Evolutionary conservation across 2,329 filamentous ascomycete species (phyloP).

Genomic region (Lasiodiplodia hormozganensis): DNA sequence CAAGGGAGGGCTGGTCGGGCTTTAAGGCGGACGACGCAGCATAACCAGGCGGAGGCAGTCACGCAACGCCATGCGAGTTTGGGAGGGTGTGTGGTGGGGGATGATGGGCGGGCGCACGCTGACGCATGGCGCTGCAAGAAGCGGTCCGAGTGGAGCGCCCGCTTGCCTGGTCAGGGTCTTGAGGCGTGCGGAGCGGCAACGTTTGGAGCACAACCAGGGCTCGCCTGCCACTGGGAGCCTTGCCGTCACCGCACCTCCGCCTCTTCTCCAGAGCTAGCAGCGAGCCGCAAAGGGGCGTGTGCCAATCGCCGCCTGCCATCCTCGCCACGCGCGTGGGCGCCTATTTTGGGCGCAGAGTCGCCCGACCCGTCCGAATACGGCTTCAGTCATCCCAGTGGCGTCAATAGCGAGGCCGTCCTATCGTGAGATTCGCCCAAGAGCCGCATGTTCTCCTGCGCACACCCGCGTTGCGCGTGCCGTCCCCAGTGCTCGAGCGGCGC

Average conservation of each 20-base stretch:
- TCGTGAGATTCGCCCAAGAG: conserved; percentile 26
- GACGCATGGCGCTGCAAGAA: conserved; percentile 20
- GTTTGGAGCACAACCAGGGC: conserved; percentile 6
- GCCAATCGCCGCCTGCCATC: conserved; percentile 18
- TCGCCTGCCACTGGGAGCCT: conserved; percentile 15
- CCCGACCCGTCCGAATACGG: conserved; percentile 7
- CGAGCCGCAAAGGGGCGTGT: conserved; percentile 28
- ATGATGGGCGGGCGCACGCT: conserved; percentile 17
- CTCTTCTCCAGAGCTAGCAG: background rate
- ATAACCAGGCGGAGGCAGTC: conserved; percentile 19
- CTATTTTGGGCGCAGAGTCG: conserved; percentile 16
- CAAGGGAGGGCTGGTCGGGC: conserved; percentile 11
- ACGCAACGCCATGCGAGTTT: conserved; percentile 21
- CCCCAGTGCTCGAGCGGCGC: conserved; percentile 20
- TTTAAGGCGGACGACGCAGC: conserved; percentile 19
- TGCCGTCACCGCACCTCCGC: conserved; percentile 26
- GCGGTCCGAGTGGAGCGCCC: conserved; percentile 7
- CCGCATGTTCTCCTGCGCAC: conserved; percentile 26
- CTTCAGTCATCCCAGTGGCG: conserved; percentile 1
- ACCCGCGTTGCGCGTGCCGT: conserved; percentile 19
- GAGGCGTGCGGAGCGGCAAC: conserved; percentile 1
- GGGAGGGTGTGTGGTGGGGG: conserved; percentile 19
- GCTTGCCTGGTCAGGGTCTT: conserved; percentile 20
- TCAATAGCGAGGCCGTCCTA: background rate
- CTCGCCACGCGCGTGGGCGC: conserved; percentile 24